Evolutionary conservation across 345 rosid genomes (phyloP), one percentile per base, ranked within the genome.

Genomic region (Syzygium jambos): DNA sequence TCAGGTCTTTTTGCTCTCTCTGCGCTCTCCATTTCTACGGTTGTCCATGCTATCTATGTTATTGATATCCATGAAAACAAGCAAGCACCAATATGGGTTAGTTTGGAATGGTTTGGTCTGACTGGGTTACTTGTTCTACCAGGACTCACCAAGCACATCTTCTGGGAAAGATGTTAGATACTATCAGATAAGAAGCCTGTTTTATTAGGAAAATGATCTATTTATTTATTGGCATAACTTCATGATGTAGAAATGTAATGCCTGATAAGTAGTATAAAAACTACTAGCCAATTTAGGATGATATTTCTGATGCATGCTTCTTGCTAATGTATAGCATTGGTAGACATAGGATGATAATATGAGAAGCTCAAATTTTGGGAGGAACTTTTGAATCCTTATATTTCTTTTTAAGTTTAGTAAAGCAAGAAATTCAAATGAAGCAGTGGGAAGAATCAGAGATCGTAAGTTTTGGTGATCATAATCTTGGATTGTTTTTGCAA

Each of bases 1-100:
- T 86, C 94, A 94, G 96, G 96, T 94, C 68, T 83, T 51, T 53
- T 73, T 6, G 23, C 86, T n/a, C 61, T 85, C 49, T 85, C 86
- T 30, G 14, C 65, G 22, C 25, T 53, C 63, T 29, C 65, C 5
- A 85, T 22, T 38, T 73, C 82, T 73, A 38, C 82, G 38, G 82
- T 38, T 73, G 49, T 73, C 27, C 49, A 19, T 19, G 49, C 49
- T 73, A 73, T 73, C 49, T 22, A 19, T 73, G 49, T 38, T 73
- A 73, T 38, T 38, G 7, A 11, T 19, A 38, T 73, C 82, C 82
- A 38, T 38, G 49, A 19, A 38, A 38, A 38, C 82, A 38, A 73
- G 14, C 19, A 38, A 10, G 82, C 14, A 73, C 82, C 49, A n/a
- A n/a, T 61, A 61, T 61, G 38, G 73, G 38, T 61, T 61, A 61